These are phyloP conservation scores for Hura crepitans DNA, from an alignment of 441 rosid genomes.

Conservation along the genomic window DNA sequence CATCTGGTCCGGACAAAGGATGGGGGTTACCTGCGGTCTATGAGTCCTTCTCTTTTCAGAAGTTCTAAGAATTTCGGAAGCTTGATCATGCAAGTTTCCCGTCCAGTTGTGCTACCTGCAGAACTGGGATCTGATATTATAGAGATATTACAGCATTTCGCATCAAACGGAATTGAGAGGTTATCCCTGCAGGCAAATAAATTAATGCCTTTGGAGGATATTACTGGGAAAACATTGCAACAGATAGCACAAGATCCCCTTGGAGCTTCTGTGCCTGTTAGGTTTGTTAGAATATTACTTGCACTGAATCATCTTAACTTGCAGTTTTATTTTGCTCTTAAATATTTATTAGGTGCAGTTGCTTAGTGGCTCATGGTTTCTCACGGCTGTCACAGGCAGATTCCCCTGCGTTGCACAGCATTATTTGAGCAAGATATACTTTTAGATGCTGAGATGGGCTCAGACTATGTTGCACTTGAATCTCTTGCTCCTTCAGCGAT, in stretches of 20 bases:
- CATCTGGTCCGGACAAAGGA: slow-evolving; percentile 37
- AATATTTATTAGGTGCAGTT: no score
- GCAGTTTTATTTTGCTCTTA: neutral
- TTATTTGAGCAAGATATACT: slow-evolving; percentile 23
- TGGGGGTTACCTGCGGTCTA: slow-evolving; percentile 54
- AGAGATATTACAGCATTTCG: slow-evolving; percentile 52
- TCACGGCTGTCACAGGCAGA: slow-evolving; percentile 30
- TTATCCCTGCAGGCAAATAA: slow-evolving; percentile 37
- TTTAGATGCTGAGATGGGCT: slow-evolving; percentile 18
- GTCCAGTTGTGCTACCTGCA: slow-evolving; percentile 48
- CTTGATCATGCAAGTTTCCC: slow-evolving; percentile 60
- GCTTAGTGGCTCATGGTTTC: slow-evolving; percentile 8
- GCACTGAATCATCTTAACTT: neutral
- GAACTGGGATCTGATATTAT: slow-evolving; percentile 52
- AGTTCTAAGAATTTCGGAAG: slow-evolving; percentile 40
- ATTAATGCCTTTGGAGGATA: slow-evolving; percentile 67
- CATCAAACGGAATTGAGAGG: slow-evolving; percentile 47
- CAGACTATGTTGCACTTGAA: slow-evolving; percentile 36
- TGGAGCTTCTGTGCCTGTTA: slow-evolving; percentile 20
- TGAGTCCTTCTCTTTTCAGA: slow-evolving; percentile 45
- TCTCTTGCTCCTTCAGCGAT: slow-evolving; percentile 40
- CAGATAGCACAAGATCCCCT: slow-evolving; percentile 39
- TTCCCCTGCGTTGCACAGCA: slow-evolving; percentile 23
- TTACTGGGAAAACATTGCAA: slow-evolving; percentile 51
- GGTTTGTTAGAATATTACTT: slow-evolving; percentile 37